Base-by-base conservation (phyloP, 1,284 basidiomycete species). In the Bondarzewia mesenterica region DNA sequence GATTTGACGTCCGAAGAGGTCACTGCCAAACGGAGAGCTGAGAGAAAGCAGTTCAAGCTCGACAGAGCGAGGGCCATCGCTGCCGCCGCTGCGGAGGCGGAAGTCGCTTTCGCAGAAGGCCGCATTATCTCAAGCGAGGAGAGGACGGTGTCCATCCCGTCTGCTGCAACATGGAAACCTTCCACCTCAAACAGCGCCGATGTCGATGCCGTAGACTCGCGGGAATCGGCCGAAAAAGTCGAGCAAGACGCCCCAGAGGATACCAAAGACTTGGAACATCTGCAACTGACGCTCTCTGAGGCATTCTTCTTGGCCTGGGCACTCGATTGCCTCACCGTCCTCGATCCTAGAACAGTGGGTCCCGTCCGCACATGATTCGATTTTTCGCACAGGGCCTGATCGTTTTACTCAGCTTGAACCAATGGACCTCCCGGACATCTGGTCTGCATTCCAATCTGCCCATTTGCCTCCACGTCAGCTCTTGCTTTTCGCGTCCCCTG, bases 261-360 rank as follows among this genome's bases (percentile, higher is more conserved):
- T 1, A 60, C 82, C 4, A 76, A 82, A 49, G 82, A 94, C 55
- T 67, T 93, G 40, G 95, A 99, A 65, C 89, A 96, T 65, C 77
- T 98, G 36, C 95, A 98, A 60, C 78, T 99, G 10, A 91, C 90
- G 1, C 74, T 93, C 1, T 84, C 85, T 60, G 96, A 99, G 64
- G 89, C 94, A 0, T 95, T 95, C 64, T 99, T 98, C 67, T 73
- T 99, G 38, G 62, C 82, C 0, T 89, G 91, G 77, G 86, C 77
- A 56, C 64, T 97, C 3, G 89, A 90, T 51, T 94, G 92, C 57
- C 71, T 97, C 36, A 82, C 80, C n/a, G 70, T 97, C 7, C 60
- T 79, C 4, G 75, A 86, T 60, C 71, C 83, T 10, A 62, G 71
- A 21, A 80, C 78, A 51, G 89, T 91, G 69, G 45, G 73, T 60